Evolutionary conservation across 257 asterid species (phyloP).

Genomic region (Vinca minor): DNA sequence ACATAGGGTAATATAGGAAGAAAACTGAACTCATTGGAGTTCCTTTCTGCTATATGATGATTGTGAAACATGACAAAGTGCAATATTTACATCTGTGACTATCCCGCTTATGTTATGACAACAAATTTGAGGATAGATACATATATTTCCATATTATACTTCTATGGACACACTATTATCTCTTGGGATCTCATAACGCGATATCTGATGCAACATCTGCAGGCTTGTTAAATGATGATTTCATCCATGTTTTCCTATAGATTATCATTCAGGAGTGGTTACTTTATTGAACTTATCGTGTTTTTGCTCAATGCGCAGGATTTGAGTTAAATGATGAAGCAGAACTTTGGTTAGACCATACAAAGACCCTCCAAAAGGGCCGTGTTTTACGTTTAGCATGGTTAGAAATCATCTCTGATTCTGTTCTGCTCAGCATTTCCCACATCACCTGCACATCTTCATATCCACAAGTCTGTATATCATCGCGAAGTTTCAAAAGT

Average conservation of each 20-base stretch:
- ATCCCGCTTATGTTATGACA: constrained; percentile 5
- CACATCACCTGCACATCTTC: constrained; percentile 96
- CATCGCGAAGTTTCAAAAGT: constrained; percentile 77
- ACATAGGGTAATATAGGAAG: background rate
- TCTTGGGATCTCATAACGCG: constrained; percentile 12
- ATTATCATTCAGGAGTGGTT: constrained; percentile 5
- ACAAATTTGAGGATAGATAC: constrained; percentile 8
- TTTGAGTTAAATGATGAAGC: constrained; percentile 32
- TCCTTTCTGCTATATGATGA: constrained; percentile 12
- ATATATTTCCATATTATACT: constrained; percentile 10
- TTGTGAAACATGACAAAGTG: constrained; percentile 11
- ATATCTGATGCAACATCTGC: constrained; percentile 3
- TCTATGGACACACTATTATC: constrained; percentile 9
- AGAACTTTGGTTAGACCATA: constrained; percentile 31
- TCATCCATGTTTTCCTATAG: constrained; percentile 21
- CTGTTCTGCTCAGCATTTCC: constrained; percentile 77
- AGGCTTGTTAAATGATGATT: constrained; percentile 19
- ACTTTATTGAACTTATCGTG: constrained; percentile 10
- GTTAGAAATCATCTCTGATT: constrained; percentile 35
- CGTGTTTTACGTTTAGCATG: constrained; percentile 42
- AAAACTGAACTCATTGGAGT: constrained; percentile 10
- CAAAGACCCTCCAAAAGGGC: constrained; percentile 48
- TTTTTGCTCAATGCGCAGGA: constrained; percentile 23
- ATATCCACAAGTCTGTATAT: constrained; percentile 87
- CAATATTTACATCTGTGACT: constrained; percentile 17